Conservation (phyloP, 345 rosid species). For the Gynandropsis gynandra region DNA sequence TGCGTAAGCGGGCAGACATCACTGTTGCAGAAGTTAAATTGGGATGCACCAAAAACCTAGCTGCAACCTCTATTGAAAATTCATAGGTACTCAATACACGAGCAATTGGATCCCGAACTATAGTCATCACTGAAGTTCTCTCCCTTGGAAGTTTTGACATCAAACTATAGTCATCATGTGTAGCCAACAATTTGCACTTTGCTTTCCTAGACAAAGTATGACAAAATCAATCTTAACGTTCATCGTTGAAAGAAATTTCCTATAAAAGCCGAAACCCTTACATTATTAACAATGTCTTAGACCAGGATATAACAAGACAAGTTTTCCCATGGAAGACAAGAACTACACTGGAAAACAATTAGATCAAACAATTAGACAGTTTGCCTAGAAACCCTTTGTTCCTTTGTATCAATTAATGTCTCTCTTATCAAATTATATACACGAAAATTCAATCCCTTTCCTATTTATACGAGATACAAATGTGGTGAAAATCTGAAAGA, state of each 20-base stretch:
- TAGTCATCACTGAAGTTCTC: conserved; percentile 82
- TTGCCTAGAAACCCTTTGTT: background rate
- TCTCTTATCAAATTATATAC: background rate
- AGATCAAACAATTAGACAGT: no score
- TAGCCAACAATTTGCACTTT: conserved; percentile 71
- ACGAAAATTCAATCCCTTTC: background rate
- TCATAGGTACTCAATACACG: conserved; percentile 91
- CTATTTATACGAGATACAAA: no score
- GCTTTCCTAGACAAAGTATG: conserved; percentile 46
- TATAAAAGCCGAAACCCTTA: conserved; percentile 1
- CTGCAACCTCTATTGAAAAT: conserved; percentile 90
- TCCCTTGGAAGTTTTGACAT: conserved; percentile 73
- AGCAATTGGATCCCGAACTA: conserved; percentile 80
- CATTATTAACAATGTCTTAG: background rate
- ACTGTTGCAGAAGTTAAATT: conserved; percentile 69
- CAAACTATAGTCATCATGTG: conserved; percentile 97
- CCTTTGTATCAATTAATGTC: background rate
- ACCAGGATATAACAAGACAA: background rate
- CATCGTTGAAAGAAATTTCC: background rate
- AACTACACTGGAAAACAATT: background rate
- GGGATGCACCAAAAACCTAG: conserved; percentile 95
- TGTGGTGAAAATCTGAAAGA: no score
- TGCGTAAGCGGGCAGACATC: conserved; percentile 65
- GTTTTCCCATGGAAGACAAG: background rate
- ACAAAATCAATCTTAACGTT: conserved; percentile 14